These are phyloP conservation scores for Pneumocystis murina DNA, from an alignment of 1,139 yeast genomes.

Conservation along the genomic window DNA sequence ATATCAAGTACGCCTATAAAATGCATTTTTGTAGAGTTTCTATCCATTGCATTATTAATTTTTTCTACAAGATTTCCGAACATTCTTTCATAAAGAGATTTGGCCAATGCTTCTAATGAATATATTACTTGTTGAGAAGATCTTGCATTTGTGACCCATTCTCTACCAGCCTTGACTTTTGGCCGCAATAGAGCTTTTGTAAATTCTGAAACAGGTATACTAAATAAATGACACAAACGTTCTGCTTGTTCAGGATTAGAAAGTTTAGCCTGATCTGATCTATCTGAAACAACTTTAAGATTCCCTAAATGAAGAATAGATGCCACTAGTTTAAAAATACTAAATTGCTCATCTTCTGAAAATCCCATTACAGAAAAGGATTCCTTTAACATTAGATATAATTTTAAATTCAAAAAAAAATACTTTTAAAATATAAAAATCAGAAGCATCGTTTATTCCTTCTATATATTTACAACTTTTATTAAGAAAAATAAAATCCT, in stretches of 20 bases:
- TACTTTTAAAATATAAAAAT: conserved; percentile 28
- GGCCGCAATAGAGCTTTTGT: conserved; percentile 53
- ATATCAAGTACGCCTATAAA: conserved; percentile 91
- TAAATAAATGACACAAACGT: conserved; percentile 46
- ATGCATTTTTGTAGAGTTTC: conserved; percentile 27
- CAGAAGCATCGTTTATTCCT: conserved; percentile 61
- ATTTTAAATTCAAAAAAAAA: conserved; percentile 10
- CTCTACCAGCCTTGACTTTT: conserved; percentile 82
- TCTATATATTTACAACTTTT: conserved; percentile 41
- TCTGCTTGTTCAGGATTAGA: conserved; percentile 39
- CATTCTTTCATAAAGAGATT: conserved; percentile 68
- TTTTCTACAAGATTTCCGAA: conserved; percentile 65
- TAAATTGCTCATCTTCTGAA: conserved; percentile 36
- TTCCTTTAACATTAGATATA: conserved; percentile 27
- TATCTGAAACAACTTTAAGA: conserved; percentile 53
- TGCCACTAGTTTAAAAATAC: conserved; percentile 55
- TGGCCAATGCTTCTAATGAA: conserved; percentile 76
- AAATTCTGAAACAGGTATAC: conserved; percentile 45
- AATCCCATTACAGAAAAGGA: conserved; percentile 71
- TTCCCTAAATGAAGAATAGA: conserved; percentile 77
- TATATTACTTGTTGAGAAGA: conserved; percentile 68
- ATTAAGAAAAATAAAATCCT: conserved; percentile 45
- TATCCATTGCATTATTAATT: conserved; percentile 56
- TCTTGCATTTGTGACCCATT: conserved; percentile 65
- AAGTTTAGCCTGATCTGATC: conserved; percentile 57